Percentiles rank a stretch among this genome's conserved stretches.
Evolutionary conservation across 2,329 filamentous ascomycete genomes (phyloP).

Genomic region (Penicillium sp.): DNA sequence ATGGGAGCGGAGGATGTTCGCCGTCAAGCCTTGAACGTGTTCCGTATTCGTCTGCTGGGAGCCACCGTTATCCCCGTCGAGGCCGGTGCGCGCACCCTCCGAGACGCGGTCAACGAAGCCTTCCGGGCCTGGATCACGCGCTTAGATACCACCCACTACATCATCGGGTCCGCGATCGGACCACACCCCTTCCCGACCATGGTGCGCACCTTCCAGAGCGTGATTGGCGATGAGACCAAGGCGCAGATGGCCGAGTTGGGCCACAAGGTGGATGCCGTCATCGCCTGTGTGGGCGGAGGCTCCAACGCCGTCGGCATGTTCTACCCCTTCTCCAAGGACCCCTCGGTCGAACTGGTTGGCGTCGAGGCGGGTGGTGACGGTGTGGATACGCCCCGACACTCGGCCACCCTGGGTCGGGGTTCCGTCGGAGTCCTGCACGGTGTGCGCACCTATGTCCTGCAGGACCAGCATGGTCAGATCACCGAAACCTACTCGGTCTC

Average conservation of each 20-base stretch:
- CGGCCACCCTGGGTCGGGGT: slow-evolving; percentile 75
- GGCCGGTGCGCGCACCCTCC: slow-evolving; percentile 67
- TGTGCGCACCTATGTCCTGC: slow-evolving; percentile 86
- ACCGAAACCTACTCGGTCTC: slow-evolving; percentile 87
- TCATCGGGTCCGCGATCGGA: slow-evolving; percentile 90
- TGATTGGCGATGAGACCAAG: slow-evolving; percentile 85
- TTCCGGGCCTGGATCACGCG: slow-evolving; percentile 83
- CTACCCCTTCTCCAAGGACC: slow-evolving; percentile 80
- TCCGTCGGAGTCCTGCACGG: slow-evolving; percentile 91
- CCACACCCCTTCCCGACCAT: slow-evolving; percentile 93
- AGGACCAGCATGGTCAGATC: slow-evolving; percentile 85
- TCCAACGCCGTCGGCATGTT: slow-evolving; percentile 96
- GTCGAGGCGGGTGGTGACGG: slow-evolving; percentile 92
- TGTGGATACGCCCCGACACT: slow-evolving; percentile 71
- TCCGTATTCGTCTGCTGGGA: slow-evolving; percentile 89
- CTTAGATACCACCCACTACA: slow-evolving; percentile 89
- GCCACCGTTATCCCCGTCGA: slow-evolving; percentile 81
- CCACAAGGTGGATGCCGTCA: slow-evolving; percentile 67
- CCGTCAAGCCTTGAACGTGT: slow-evolving; percentile 88
- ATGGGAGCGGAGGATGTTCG: slow-evolving; percentile 97
- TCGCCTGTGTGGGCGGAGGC: slow-evolving; percentile 90
- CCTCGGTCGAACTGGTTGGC: slow-evolving; percentile 74
- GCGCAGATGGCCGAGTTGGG: slow-evolving; percentile 58
- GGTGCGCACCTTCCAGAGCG: slow-evolving; percentile 79
- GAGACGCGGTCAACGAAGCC: slow-evolving; percentile 87